Evolutionary conservation across 2,329 filamentous ascomycete genomes (phyloP).

Genomic region (Fusarium udum): DNA sequence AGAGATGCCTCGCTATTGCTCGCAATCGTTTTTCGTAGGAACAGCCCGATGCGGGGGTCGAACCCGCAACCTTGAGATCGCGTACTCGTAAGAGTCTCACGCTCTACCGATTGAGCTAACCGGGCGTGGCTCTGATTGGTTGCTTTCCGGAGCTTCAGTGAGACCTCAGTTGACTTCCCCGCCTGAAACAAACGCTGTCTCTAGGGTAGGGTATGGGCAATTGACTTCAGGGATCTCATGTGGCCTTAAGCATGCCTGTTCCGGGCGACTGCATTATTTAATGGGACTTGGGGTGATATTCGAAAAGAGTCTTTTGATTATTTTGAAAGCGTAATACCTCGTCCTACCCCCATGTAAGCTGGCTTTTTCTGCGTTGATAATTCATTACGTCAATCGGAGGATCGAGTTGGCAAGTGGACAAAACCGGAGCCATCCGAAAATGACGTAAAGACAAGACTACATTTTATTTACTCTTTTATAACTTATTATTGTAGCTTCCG

Average conservation of each 20-base stretch:
- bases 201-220: not conserved
- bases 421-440: accelerated
- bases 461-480: accelerated
- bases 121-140: conserved; percentile 45
- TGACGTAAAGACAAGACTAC: not conserved
- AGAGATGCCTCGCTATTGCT: conserved; percentile 12
- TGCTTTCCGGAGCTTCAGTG: accelerated
- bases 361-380: too few relatives aligned
- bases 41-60: conserved; percentile 56
- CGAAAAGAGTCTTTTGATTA: too few relatives aligned
- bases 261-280: too few relatives aligned
- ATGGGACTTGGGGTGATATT: accelerated
- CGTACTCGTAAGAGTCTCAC: conserved; percentile 68
- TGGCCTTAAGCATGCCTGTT: not conserved
- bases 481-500: accelerated
- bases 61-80: conserved; percentile 66
- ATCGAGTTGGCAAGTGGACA: too few relatives aligned
- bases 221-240: not conserved
- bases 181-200: accelerated
- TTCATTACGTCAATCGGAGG: not conserved
- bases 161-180: not conserved
- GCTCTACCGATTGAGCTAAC: conserved; percentile 62
- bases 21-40: conserved; percentile 23
- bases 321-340: too few relatives aligned
- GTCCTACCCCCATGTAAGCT: accelerated